Base-by-base conservation (phyloP, 2,329 filamentous ascomycete species). In the Aureobasidium zeae region DNA sequence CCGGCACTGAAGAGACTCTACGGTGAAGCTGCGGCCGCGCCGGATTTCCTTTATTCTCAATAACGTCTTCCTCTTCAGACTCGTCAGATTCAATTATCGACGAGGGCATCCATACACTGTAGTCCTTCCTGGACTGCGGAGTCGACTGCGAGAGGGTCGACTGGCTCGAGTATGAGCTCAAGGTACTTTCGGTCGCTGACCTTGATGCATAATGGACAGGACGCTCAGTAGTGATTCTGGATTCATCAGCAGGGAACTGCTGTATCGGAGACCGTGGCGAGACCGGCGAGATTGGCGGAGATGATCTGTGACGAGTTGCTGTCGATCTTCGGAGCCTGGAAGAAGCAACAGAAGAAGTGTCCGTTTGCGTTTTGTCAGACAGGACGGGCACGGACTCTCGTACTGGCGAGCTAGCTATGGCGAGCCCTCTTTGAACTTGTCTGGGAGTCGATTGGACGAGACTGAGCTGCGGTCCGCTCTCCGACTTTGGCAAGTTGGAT, bases 21-120 rank as follows among this genome's bases (percentile, higher is more conserved):
- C 65, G 57, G 49, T 68, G 66, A 43, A 62, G 52, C 32, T 54
- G 48, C 22, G 65, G 65, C 33, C 64, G 59, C 35, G 47, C 41
- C n/a, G 55, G 51, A 20, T 49, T 34, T 5, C 42, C 2, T 8
- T 19, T 22, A 8, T 45, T 35, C 30, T 38, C 51, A 28, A 57
- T 50, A 31, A 58, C 56, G n/a, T 55, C 52, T 4, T 49, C 53
- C 10, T 55, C 52, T 17, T 59, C 58, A 26, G 57, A 54, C 10
- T 55, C 48, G 6, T 55, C 49, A 24, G 52, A 51, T 46, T 62
- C 54, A 8, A 55, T 49, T 29, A 65, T 62, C 3, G 64, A 65
- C 3, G 60, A 55, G 19, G 69, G 69, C 54, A 71, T 59, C 69
- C 69, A 72, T 10, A 72, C 69, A 39, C 63, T 68, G 53, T 67